Evolutionary conservation across 129 eudicot species (phyloP).

Genomic region (Saposhnikovia divaricata): DNA sequence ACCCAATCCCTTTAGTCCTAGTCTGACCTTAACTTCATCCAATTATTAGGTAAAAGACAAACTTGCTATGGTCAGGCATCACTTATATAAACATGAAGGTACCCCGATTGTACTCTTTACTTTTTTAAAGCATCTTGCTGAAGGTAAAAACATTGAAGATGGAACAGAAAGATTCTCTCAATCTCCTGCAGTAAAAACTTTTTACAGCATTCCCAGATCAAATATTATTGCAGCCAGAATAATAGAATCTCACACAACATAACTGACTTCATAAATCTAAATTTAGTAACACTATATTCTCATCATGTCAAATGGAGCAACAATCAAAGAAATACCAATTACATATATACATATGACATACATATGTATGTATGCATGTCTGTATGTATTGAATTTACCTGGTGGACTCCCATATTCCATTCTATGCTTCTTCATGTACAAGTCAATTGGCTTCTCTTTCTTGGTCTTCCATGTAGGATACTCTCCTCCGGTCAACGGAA

Average conservation of each 20-base stretch:
- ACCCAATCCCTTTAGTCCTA: background rate
- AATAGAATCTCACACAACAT: conserved; percentile 3
- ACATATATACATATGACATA: background rate
- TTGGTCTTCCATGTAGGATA: conserved; percentile 57
- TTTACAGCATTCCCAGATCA: background rate
- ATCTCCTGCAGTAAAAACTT: conserved; percentile 4
- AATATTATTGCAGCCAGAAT: background rate
- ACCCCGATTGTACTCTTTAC: background rate
- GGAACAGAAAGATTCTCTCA: background rate
- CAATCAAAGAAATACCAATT: background rate
- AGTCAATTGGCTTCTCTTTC: conserved; percentile 29
- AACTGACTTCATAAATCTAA: conserved; percentile 5
- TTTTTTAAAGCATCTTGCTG: conserved; percentile 5
- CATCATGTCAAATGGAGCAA: conserved; percentile 1
- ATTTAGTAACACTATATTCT: background rate
- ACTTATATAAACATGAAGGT: background rate
- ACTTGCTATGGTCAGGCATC: background rate
- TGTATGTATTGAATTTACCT: conserved; percentile 34
- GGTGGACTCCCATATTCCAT: conserved; percentile 38
- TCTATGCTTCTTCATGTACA: conserved; percentile 54
- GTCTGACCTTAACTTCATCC: conserved; percentile 4
- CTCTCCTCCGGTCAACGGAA: conserved; percentile 81
- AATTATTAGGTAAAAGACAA: conserved; percentile 1
- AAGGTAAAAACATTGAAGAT: background rate
- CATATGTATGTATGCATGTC: background rate